A percentile compares a stretch with the other conserved stretches of the same genome.
Evolutionary conservation across 441 rosid species (phyloP).

Genomic region (Bruguiera hainesii): DNA sequence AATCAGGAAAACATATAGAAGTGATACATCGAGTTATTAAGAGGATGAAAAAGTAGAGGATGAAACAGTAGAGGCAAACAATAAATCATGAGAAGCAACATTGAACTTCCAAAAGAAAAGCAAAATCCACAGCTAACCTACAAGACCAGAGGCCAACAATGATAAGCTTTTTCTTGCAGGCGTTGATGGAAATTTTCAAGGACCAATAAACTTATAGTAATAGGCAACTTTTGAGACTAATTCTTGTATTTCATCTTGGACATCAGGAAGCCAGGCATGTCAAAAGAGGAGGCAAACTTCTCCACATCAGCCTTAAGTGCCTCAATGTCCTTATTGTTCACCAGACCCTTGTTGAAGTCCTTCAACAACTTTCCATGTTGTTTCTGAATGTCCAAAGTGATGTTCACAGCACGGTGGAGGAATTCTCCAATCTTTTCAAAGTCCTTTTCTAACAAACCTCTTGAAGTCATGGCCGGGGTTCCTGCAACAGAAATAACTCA

Average conservation of each 20-base stretch:
- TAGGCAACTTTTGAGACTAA: slow-evolving; percentile 23
- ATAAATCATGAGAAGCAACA: not conserved
- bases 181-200: slow-evolving; percentile 3
- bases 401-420: slow-evolving; percentile 77
- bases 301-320: slow-evolving; percentile 86
- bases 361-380: slow-evolving; percentile 84
- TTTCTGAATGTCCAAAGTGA: slow-evolving; percentile 81
- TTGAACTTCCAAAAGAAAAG: not conserved
- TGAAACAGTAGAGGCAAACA: too few species aligned
- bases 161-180: not conserved
- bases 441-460: slow-evolving; percentile 95
- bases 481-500: slow-evolving; percentile 38
- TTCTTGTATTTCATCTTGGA: slow-evolving; percentile 91
- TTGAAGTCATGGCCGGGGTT: slow-evolving; percentile 96
- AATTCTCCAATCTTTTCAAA: slow-evolving; percentile 92
- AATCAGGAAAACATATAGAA: too few species aligned
- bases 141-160: slow-evolving; percentile 6
- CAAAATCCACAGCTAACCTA: slow-evolving; percentile 19
- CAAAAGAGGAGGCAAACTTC: slow-evolving; percentile 76
- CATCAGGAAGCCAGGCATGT: slow-evolving; percentile 88
- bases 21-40: too few species aligned
- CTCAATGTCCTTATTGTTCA: slow-evolving; percentile 84
- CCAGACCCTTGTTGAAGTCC: slow-evolving; percentile 98
- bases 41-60: too few species aligned
- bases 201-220: not conserved